Base-by-base conservation (phyloP, 768 basidiomycete species). In the Lactifluus pinguis region DNA sequence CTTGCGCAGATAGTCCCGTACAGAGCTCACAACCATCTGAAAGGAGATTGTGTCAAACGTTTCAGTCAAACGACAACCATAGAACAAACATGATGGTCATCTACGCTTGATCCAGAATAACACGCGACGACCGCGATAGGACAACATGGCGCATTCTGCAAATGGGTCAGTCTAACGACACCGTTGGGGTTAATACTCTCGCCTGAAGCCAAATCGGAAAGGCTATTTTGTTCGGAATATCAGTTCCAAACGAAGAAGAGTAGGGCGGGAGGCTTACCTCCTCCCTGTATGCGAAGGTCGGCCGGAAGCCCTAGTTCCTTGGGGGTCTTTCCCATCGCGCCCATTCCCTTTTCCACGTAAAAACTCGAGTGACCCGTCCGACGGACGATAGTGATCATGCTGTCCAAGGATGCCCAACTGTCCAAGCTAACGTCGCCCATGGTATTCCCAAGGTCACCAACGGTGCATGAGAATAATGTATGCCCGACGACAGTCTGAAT, bases 161-260 rank as follows among this genome's bases (percentile, higher is more conserved):
- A 34, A 57, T 17, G 17, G 19, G 45, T 61, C 45, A 30, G 53
- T 38, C 30, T 30, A 41, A 25, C 21, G 19, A 19, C 32, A 49
- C n/a, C 7, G 15, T 34, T 56, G 38, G 44, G 38, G 50, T 1
- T n/a, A 21, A 30, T 34, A 59, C 72, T 67, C 70, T 67, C 70
- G 86, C 89, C 79, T 90, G 85, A 59, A 92, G 73, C 88, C 89
- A 92, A 65, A 92, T 83, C 4, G 89, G 89, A 77, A 89, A 91
- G 0, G 89, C 89, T 92, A 63, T 29, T 59, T 59, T 17, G 42
- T 44, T 34, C 42, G 25, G n/a, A 41, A 32, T 36, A 60, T 55
- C 45, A 61, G 50, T 6, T 38, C 10, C 42, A 38, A 25, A 25
- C 36, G 21, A 5, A 2, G 30, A 51, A n/a, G 36, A 14, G 6